These are phyloP conservation scores for Trifolium fragiferum DNA, from an alignment of 306 rosid genomes.

Conservation along the genomic window DNA sequence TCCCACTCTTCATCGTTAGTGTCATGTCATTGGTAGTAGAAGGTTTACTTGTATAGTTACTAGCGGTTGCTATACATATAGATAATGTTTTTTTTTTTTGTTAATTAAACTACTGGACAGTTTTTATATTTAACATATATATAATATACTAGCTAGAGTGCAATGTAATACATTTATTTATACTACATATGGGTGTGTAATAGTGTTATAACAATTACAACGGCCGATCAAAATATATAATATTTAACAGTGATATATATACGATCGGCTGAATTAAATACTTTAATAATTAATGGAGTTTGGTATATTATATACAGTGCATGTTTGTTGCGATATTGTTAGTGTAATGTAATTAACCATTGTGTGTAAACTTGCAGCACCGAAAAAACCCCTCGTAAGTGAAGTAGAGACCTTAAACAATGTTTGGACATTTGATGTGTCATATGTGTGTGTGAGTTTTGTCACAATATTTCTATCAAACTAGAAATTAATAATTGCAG, in stretches of 20 bases:
- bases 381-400: too few relatives aligned
- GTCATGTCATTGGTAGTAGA: constrained; percentile 17
- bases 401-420: too few relatives aligned
- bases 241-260: not conserved
- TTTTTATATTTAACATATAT: not conserved
- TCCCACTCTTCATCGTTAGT: not conserved
- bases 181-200: not conserved
- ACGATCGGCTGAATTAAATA: not conserved
- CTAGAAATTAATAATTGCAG: too few relatives aligned
- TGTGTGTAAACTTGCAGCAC: not conserved
- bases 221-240: not conserved
- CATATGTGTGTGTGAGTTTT: too few relatives aligned
- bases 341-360: not conserved
- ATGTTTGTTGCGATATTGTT: not conserved
- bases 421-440: too few relatives aligned
- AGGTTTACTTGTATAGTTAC: constrained; percentile 14
- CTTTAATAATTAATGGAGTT: not conserved
- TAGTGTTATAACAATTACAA: not conserved
- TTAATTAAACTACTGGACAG: not conserved
- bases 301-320: not conserved
- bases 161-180: not conserved
- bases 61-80: constrained; percentile 6
- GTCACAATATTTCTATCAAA: too few relatives aligned
- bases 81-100: not conserved
- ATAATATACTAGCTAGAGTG: too few relatives aligned